Conservation (phyloP, 2,329 filamentous ascomycete genomes). For the Plenodomus lindquistii region DNA sequence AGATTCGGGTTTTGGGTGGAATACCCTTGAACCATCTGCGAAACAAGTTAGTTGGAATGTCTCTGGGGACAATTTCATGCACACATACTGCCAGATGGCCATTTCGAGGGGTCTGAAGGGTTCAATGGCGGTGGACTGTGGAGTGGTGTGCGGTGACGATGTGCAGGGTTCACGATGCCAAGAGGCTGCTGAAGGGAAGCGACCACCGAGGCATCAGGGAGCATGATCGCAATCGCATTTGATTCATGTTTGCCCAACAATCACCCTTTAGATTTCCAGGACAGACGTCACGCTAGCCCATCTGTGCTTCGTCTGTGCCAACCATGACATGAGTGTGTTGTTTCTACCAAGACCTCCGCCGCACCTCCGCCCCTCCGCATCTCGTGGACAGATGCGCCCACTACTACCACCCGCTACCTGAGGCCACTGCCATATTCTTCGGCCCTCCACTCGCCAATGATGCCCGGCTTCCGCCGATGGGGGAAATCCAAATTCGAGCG, state of each 20-base stretch:
- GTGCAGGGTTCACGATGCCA: constrained; percentile 5
- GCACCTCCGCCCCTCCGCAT: constrained; percentile 20
- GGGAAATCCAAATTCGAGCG: constrained; percentile 43
- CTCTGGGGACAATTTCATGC: not conserved
- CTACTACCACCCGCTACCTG: constrained; percentile 20
- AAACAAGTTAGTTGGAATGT: constrained; percentile 4
- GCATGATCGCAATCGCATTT: not conserved
- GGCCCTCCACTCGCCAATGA: constrained; percentile 16
- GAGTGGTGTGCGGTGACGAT: constrained; percentile 1
- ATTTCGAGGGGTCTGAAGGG: constrained; percentile 22
- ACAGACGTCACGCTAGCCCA: too few relatives aligned
- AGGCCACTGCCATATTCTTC: constrained; percentile 15
- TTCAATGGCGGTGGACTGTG: not conserved
- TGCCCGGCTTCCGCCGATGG: constrained; percentile 44
- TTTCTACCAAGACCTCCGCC: constrained; percentile 3
- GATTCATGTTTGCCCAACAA: too few relatives aligned
- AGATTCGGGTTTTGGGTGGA: constrained; percentile 68
- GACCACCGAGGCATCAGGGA: not conserved
- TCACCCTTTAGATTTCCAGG: too few relatives aligned
- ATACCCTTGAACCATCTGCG: constrained; percentile 67
- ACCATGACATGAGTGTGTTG: constrained; percentile 9
- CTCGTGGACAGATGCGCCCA: constrained; percentile 28
- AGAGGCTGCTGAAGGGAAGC: not conserved
- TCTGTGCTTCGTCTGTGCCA: not conserved
- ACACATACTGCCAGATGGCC: constrained; percentile 44